These are phyloP conservation scores for Aphanoascus verrucosus DNA, from an alignment of 2,329 filamentous ascomycete genomes.

Conservation along the genomic window DNA sequence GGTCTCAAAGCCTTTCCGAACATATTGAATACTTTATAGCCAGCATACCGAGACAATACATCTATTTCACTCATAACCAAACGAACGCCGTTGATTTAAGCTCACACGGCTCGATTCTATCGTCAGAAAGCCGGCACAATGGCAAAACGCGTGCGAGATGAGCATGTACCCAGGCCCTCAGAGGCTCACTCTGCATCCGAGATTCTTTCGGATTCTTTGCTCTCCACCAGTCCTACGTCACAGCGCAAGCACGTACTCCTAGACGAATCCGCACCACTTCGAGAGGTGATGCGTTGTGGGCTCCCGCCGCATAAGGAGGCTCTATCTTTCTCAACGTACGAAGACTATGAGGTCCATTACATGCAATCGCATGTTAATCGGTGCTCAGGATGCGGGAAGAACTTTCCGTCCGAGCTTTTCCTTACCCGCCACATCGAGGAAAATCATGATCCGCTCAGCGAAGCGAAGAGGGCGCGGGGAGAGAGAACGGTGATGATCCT, in stretches of 20 bases:
- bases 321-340: conserved; percentile 60
- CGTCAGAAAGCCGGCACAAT: conserved; percentile 28
- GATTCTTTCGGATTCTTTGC: conserved; percentile 21
- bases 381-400: conserved; percentile 72
- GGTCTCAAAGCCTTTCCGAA: too few species aligned
- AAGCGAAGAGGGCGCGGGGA: conserved; percentile 61
- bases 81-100: too few species aligned
- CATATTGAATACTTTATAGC: too few species aligned
- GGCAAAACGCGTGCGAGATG: conserved; percentile 51
- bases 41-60: too few species aligned
- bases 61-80: too few species aligned
- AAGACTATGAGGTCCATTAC: conserved; percentile 83
- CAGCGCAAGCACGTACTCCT: conserved; percentile 51
- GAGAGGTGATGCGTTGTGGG: conserved; percentile 59
- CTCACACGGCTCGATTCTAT: too few species aligned
- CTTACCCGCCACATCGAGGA: conserved; percentile 80
- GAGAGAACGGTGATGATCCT: conserved; percentile 59
- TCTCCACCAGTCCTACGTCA: conserved; percentile 20
- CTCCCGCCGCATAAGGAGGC: conserved; percentile 67
- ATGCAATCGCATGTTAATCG: conserved; percentile 68
- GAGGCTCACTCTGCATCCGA: conserved; percentile 19
- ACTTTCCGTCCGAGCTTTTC: conserved; percentile 76
- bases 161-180: conserved; percentile 36
- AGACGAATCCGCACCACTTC: conserved; percentile 15
- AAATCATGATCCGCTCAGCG: conserved; percentile 72